Evolutionary conservation across 2,329 filamentous ascomycete species (phyloP), one percentile per base, ranked within the genome.

Genomic region (Fusarium multiceps): DNA sequence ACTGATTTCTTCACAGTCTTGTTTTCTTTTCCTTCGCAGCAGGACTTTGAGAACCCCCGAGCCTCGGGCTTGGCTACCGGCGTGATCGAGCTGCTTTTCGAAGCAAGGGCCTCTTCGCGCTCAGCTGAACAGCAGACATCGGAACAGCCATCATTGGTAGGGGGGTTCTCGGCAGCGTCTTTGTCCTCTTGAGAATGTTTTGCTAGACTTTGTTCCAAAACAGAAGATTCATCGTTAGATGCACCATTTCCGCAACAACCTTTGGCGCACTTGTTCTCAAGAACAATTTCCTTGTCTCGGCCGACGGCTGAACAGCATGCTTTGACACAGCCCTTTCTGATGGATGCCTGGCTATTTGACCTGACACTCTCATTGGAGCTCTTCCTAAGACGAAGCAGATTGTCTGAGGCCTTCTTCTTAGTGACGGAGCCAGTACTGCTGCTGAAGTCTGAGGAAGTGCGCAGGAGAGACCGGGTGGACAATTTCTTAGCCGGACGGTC

Each of bases 381-480:
- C 28, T 68, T 74, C 49, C 62, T 63, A 5, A 61, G 42, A 12
- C 51, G 59, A 42, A 64, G 45, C 18, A 54, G 57, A 23, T 67
- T 69, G 54, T 68, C 47, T 2, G 30, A 60, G 27, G 63, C 61
- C 12, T 59, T 53, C 3, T 63, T 42, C 43, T 71, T 63, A 10
- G 58, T 57, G n/a, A 37, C 57, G 12, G 54, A 49, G 18, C 66
- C 61, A 6, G 48, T 73, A 16, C 58, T 62, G 47, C 76, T 74
- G 63, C 75, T 77, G 0, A 77, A 77, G 47, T 76, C 76, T 6
- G 67, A 50, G 13, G 77, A 77, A 25, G 59, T 59, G 23, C 71
- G 74, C 8, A 48, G 16, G 20, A 66, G 54, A 8, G 70, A 70
- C 11, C 30, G 43, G 14, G 55, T 32, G 27, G 73, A 54, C 27